phyloP scores from a whole-genome alignment of 768 basidiomycete genomes.

The Artomyces pyxidatus region DNA sequence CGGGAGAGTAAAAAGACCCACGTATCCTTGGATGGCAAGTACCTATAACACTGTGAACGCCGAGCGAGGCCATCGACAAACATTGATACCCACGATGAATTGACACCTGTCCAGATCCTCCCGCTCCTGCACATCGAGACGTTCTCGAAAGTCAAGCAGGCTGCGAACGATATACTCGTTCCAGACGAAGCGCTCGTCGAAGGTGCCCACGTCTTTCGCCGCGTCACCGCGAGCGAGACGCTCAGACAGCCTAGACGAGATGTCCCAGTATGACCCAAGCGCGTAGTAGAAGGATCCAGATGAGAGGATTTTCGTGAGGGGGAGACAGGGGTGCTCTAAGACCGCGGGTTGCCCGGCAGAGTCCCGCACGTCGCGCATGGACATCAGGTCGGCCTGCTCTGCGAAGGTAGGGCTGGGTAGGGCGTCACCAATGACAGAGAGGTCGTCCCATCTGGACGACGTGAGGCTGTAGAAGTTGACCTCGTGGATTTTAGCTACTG shows the following conservation, averaged over 20 bases:
- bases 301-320: constrained; percentile 84
- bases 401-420: constrained; percentile 43
- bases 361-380: constrained; percentile 33
- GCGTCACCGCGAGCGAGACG: constrained; percentile 48
- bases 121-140: constrained; percentile 61
- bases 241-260: constrained; percentile 73
- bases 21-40: constrained; percentile 90
- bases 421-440: constrained; percentile 43
- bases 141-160: constrained; percentile 79
- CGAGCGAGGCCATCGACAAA: constrained; percentile 7
- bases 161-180: constrained; percentile 87
- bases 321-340: constrained; percentile 85
- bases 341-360: constrained; percentile 37
- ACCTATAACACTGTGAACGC: constrained; percentile 37
- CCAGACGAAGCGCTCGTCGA: constrained; percentile 89
- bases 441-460: constrained; percentile 79
- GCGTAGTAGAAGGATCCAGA: constrained; percentile 94
- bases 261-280: constrained; percentile 75
- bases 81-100: constrained; percentile 57
- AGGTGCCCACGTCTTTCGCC: constrained; percentile 45
- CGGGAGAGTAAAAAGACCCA: constrained; percentile 74
- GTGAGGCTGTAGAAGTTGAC: constrained; percentile 87
- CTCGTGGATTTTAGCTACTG: constrained; percentile 77
- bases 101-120: constrained; percentile 74
- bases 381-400: constrained; percentile 42